Percentiles rank a stretch among this genome's conserved stretches.
phyloP scores from a whole-genome alignment of 2,329 filamentous ascomycete species.

The Sporothrix sp. region DNA sequence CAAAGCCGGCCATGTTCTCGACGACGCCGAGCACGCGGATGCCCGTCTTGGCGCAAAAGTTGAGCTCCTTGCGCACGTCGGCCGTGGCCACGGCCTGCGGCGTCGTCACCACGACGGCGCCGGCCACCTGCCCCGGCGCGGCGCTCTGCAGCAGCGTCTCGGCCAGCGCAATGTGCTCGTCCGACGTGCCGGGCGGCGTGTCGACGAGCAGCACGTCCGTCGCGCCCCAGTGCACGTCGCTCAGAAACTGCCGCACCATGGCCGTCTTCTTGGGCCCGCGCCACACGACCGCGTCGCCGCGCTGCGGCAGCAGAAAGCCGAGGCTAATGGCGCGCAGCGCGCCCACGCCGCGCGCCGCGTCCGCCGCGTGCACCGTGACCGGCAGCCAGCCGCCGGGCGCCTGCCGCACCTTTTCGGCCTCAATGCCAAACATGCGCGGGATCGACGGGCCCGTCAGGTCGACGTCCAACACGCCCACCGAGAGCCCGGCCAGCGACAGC shows the following conservation, averaged over 20 bases:
- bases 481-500: conserved; percentile 72
- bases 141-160: conserved; percentile 65
- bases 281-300: conserved; percentile 93
- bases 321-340: conserved; percentile 79
- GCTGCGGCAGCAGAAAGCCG: conserved; percentile 73
- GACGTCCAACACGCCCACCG: conserved; percentile 90
- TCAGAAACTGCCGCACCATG: conserved; percentile 94
- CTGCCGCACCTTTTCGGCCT: conserved; percentile 81
- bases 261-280: conserved; percentile 96
- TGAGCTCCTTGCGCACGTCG: conserved; percentile 89
- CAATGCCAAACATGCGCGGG: conserved; percentile 85
- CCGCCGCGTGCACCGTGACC: conserved; percentile 65
- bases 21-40: conserved; percentile 78
- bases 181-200: conserved; percentile 89
- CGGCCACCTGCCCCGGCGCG: conserved; percentile 60
- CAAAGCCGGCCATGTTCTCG: conserved; percentile 92
- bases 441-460: conserved; percentile 96
- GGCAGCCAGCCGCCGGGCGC: conserved; percentile 88
- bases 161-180: conserved; percentile 92
- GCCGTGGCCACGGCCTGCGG: conserved; percentile 89
- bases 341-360: conserved; percentile 43
- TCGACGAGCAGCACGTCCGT: conserved; percentile 93
- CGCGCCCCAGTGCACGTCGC: conserved; percentile 78
- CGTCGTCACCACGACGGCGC: conserved; percentile 90
- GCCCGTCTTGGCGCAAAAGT: conserved; percentile 79